Percentiles rank a stretch among this genome's conserved stretches.
These are phyloP conservation scores for Cytidiella melzeri DNA, from an alignment of 768 basidiomycete species.

Conservation along the genomic window DNA sequence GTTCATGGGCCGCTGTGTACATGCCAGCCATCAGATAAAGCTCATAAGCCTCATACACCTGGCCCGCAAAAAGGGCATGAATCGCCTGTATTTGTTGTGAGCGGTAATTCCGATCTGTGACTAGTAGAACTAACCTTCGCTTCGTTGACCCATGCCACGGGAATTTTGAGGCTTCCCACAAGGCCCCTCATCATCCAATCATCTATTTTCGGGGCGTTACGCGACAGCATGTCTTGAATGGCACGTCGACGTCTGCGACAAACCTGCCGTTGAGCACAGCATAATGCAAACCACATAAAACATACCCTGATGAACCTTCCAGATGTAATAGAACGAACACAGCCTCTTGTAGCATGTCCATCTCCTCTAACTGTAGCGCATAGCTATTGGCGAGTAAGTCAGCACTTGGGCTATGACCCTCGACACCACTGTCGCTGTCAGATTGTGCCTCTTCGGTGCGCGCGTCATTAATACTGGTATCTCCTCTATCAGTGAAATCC, in stretches of 20 bases:
- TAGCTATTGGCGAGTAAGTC: slow-evolving; percentile 81
- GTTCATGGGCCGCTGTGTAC: slow-evolving; percentile 70
- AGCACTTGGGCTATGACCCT: slow-evolving; percentile 80
- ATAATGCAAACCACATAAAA: slow-evolving; percentile 7
- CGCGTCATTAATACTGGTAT: slow-evolving; percentile 31
- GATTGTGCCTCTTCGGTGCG: slow-evolving; percentile 34
- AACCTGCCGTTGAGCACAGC: neutral
- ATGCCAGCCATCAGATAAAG: slow-evolving; percentile 65
- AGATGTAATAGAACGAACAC: slow-evolving; percentile 87
- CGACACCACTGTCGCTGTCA: slow-evolving; percentile 40
- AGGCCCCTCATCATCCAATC: slow-evolving; percentile 71
- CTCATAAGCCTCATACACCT: slow-evolving; percentile 71
- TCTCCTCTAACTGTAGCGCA: slow-evolving; percentile 78
- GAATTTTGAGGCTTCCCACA: slow-evolving; percentile 73
- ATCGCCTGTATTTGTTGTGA: too few species aligned
- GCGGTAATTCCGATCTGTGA: slow-evolving; percentile 1
- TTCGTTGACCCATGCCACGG: slow-evolving; percentile 83
- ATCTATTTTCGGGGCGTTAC: slow-evolving; percentile 59
- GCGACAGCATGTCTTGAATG: slow-evolving; percentile 71
- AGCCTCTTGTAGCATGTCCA: slow-evolving; percentile 79
- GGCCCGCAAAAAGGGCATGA: slow-evolving; percentile 51
- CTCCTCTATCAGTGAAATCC: slow-evolving; percentile 81
- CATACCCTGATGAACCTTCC: slow-evolving; percentile 74
- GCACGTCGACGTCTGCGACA: slow-evolving; percentile 67
- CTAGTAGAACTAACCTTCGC: slow-evolving; percentile 54